Conservation (phyloP, 2,329 filamentous ascomycete species). For the Exophiala sideris region DNA sequence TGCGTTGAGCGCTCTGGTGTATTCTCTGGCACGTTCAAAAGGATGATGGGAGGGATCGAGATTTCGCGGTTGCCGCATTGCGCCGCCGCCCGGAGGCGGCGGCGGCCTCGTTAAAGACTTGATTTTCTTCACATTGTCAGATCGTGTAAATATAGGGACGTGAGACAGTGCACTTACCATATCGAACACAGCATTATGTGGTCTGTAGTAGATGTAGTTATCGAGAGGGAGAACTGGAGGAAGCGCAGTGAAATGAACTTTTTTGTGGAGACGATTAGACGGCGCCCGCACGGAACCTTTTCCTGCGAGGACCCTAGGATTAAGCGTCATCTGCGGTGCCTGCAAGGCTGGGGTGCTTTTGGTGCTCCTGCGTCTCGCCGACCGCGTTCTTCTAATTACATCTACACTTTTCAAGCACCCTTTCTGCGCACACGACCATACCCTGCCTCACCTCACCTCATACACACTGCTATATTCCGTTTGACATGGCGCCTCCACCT, state of each 20-base stretch:
- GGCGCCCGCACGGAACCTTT: neutral
- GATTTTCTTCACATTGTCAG: constrained; percentile 46
- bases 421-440: neutral
- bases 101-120: constrained; percentile 51
- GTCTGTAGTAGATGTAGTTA: neutral
- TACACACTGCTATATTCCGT: neutral
- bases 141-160: neutral
- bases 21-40: constrained; percentile 86
- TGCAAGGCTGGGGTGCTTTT: neutral
- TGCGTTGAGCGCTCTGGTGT: constrained; percentile 73
- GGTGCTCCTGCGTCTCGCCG: neutral
- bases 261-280: constrained; percentile 15
- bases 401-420: neutral
- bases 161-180: constrained; percentile 12
- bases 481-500: constrained; percentile 47
- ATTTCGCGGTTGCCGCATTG: constrained; percentile 46
- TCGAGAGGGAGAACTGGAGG: neutral
- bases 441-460: neutral
- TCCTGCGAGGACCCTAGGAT: neutral
- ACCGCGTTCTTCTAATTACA: constrained; percentile 8
- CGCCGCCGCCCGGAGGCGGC: constrained; percentile 45
- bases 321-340: constrained; percentile 1
- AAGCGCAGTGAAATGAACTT: constrained; percentile 7
- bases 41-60: constrained; percentile 83
- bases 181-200: constrained; percentile 5